Evolutionary conservation across 2,329 filamentous ascomycete genomes (phyloP).

Genomic region (Immersiporthe knoxdaviesiana): DNA sequence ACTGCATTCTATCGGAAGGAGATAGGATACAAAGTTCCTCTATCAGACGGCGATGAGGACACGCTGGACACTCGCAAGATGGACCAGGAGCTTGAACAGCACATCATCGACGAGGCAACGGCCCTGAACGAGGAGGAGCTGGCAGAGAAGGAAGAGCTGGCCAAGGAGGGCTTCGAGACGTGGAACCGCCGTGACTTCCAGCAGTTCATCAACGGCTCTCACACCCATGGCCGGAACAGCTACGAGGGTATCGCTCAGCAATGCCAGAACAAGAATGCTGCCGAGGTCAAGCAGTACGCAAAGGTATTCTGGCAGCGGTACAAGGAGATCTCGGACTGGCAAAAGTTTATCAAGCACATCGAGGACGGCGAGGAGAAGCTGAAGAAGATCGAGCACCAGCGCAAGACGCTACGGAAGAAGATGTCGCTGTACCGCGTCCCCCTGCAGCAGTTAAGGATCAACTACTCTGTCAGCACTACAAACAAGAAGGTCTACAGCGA

Average conservation of each 20-base stretch:
- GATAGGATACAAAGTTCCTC: conserved; percentile 89
- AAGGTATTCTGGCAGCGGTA: conserved; percentile 97
- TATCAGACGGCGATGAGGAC: conserved; percentile 85
- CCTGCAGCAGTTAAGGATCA: conserved; percentile 96
- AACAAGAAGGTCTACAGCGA: conserved; percentile 99
- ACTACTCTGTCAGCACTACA: conserved; percentile 97
- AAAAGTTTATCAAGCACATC: conserved; percentile 85
- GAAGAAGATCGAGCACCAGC: conserved; percentile 86
- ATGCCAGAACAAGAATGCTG: conserved; percentile 84
- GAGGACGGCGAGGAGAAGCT: conserved; percentile 91
- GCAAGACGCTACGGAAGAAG: conserved; percentile 92
- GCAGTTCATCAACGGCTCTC: conserved; percentile 94
- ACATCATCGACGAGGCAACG: conserved; percentile 89
- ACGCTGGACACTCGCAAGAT: conserved; percentile 83
- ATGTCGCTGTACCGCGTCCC: conserved; percentile 96
- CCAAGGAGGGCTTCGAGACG: conserved; percentile 82
- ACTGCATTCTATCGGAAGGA: conserved; percentile 96
- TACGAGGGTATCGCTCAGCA: conserved; percentile 86
- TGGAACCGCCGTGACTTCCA: conserved; percentile 99
- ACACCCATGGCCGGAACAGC: conserved; percentile 85
- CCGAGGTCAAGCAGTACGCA: conserved; percentile 88
- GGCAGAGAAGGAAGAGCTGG: conserved; percentile 81
- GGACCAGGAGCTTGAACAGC: conserved; percentile 83
- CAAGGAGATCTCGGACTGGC: conserved; percentile 84
- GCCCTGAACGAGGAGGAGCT: conserved; percentile 88